Base-by-base conservation (phyloP, 306 rosid genomes). In the Vigna trinervia region DNA sequence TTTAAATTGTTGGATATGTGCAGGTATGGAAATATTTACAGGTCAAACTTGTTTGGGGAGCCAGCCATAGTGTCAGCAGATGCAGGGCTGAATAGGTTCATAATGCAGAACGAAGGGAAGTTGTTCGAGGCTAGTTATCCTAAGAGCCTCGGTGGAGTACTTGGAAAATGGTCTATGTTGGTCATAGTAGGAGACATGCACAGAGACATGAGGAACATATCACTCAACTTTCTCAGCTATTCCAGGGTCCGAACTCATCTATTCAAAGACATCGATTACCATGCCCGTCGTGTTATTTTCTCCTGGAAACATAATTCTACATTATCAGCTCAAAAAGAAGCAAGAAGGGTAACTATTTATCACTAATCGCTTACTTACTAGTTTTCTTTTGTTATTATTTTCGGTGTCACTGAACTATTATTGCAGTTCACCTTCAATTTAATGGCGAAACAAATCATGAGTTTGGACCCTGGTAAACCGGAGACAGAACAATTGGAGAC, bases 121-220 rank as follows among this genome's bases (percentile, higher is more conserved):
- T 69, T 91, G 69, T 94, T 94, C 56, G 97, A 94, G 73, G 87
- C 89, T 73, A 91, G 94, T 69, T 94, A 94, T 77, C 98, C 98
- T 1, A 82, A 71, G 78, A 94, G 98, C 90, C 80, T 94, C 64
- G 91, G 91, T 1, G 94, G 89, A 26, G 90, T 94, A 77, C 90
- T 94, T 5, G 98, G 98, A n/a, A 91, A 94, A 82, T 94, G 98
- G 98, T 94, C 98, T 23, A 94, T 94, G 98, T 69, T 94, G 83
- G 98, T 94, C 59, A 52, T 90, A 26, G 93, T 92, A 2, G 98
- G 98, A 19, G 98, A 94, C 90, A 94, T 94, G 96, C 98, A 94
- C 36, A 88, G 90, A 69, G 89, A 90, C 46, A 92, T 94, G 98
- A 87, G 98, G 76, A 80, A 69, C 41, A 92, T 94, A 28, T 87